A percentile compares a stretch with the other conserved stretches of the same genome.
phyloP scores from a whole-genome alignment of 2,329 filamentous ascomycete species.

The Lasiodiplodia hormozganensis region DNA sequence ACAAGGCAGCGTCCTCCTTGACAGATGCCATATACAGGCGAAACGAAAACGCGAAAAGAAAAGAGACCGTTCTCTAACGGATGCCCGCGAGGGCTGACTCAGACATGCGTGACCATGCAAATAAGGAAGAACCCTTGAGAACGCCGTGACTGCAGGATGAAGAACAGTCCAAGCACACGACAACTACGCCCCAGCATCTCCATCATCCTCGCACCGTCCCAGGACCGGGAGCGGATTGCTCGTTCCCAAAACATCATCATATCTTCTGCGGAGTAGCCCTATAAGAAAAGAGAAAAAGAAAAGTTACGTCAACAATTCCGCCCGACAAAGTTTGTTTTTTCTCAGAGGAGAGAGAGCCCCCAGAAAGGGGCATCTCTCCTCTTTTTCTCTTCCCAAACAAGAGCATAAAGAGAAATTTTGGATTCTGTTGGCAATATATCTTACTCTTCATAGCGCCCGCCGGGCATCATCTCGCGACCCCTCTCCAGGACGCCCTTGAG shows the following conservation, averaged over 20 bases:
- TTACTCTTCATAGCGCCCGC: constrained; percentile 59
- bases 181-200: no score
- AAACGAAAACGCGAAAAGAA: neutral
- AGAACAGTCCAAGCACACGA: no score
- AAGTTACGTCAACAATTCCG: constrained; percentile 18
- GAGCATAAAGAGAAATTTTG: neutral
- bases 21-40: neutral
- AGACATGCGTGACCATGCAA: neutral
- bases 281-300: constrained; percentile 2
- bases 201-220: neutral
- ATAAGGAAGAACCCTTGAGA: neutral
- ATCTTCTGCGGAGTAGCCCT: constrained; percentile 14
- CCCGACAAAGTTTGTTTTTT: neutral
- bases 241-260: neutral
- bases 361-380: neutral
- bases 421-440: neutral
- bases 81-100: neutral
- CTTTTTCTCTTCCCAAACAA: neutral
- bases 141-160: neutral
- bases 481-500: constrained; percentile 58
- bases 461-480: constrained; percentile 54
- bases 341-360: neutral
- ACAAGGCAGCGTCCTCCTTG: neutral
- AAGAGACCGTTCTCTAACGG: neutral
- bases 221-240: no score